Conservation (phyloP, 495 filamentous ascomycete genomes). For the Gamarada debralockiae region DNA sequence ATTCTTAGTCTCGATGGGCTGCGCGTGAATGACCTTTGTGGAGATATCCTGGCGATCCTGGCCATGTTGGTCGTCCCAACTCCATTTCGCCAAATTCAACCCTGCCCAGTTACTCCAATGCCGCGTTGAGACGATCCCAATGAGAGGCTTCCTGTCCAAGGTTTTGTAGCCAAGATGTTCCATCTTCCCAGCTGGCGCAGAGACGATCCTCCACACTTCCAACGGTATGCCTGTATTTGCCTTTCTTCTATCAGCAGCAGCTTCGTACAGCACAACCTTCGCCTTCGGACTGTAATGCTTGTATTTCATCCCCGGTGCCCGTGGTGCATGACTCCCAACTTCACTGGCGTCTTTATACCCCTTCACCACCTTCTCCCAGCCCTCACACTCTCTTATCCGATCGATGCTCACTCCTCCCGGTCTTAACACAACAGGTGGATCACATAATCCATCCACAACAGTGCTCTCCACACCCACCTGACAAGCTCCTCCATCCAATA, state of each 20-base stretch:
- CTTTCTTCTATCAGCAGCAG: neutral
- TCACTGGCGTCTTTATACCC: conserved; percentile 70
- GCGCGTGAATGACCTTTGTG: conserved; percentile 5
- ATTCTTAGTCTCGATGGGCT: conserved; percentile 13
- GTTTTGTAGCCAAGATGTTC: conserved; percentile 23
- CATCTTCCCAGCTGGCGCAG: neutral
- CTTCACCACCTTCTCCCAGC: conserved; percentile 74
- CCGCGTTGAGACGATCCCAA: conserved; percentile 45
- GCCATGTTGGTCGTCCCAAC: neutral
- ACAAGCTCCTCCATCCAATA: conserved; percentile 86
- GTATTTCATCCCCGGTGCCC: conserved; percentile 98
- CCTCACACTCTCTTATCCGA: conserved; percentile 63
- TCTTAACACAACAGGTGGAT: conserved; percentile 76
- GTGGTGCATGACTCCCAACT: conserved; percentile 52
- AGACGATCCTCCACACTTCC: conserved; percentile 6
- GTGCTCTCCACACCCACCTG: conserved; percentile 92
- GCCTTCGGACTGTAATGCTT: conserved; percentile 95
- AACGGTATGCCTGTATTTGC: neutral
- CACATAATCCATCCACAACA: conserved; percentile 84
- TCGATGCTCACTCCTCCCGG: conserved; percentile 93
- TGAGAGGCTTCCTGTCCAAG: conserved; percentile 32
- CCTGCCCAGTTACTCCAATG: conserved; percentile 33
- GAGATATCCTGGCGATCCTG: too few species aligned
- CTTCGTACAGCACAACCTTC: conserved; percentile 77
- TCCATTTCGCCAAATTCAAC: neutral